Evolutionary conservation across 768 basidiomycete genomes (phyloP), one percentile per base, ranked within the genome.

Genomic region (Termitomyces sp.): DNA sequence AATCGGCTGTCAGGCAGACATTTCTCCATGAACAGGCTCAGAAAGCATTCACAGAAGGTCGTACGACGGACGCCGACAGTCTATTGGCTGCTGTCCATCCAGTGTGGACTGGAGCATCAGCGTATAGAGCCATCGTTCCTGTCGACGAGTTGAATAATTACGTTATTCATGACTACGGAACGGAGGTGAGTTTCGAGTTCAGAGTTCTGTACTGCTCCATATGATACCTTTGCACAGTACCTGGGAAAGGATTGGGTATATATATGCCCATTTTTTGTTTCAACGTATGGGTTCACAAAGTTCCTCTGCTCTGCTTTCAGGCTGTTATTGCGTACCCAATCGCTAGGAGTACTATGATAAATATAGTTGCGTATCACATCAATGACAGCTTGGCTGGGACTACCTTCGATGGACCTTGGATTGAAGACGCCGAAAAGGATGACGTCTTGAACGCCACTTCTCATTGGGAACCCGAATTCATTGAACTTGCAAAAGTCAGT

Each of bases 281-380:
- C 16, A 24, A 54, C n/a, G 14, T 22, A 20, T 47, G 2, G 38
- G 20, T 46, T 57, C 9, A 60, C 35, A 14, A 24, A 10, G 26
- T 10, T n/a, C 40, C 1, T 10, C 14, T 41, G n/a, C 1, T 10
- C 14, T 41, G n/a, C 3, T 18, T 51, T 38, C 36, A 81, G 81
- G 69, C 72, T 40, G 51, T 78, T 1, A 68, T 77, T 5, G 65
- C 66, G 2, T 80, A 75, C 59, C 77, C 77, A 2, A 68, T 78
- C 44, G 67, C 69, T 2, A 66, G 68, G 40, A 74, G 77, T 4
- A 59, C 63, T 5, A 32, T 72, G 8, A 51, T 79, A 36, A 79
- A 78, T 26, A 55, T 74, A 18, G 72, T 60, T 6, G 74, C 69
- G 9, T 67, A 71, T 22, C 49, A 67, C 9, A 63, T 62, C 1